Evolutionary conservation across 2,329 filamentous ascomycete genomes (phyloP).

Genomic region (Colletotrichum shisoi): DNA sequence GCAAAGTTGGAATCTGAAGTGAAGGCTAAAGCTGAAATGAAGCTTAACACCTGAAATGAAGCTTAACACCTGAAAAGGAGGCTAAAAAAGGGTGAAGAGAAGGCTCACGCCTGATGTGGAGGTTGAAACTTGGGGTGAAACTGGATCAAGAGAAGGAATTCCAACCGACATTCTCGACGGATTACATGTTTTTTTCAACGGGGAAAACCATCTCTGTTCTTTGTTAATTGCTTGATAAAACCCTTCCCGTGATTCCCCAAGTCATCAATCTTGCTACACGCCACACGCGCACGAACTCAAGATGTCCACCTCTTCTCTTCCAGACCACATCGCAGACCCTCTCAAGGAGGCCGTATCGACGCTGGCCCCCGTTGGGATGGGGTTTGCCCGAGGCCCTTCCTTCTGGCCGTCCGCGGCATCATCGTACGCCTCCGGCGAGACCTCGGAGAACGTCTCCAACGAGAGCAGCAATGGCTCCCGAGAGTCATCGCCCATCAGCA

Average conservation of each 20-base stretch:
- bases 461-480: neutral
- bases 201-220: too few species aligned
- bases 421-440: neutral
- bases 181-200: neutral
- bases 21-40: neutral
- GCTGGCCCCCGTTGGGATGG: neutral
- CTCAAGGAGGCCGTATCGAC: neutral
- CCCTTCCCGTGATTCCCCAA: neutral
- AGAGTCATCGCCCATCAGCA: neutral
- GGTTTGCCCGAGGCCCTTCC: neutral
- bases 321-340: neutral
- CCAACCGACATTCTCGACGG: too few species aligned
- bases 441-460: neutral
- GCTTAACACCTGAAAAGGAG: neutral
- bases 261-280: neutral
- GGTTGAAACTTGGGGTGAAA: neutral
- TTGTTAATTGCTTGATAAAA: too few species aligned
- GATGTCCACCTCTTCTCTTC: neutral
- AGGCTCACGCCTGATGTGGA: neutral
- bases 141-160: neutral
- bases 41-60: constrained; percentile 1
- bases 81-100: neutral
- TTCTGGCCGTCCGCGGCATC: neutral
- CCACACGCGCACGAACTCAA: neutral
- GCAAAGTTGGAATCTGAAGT: neutral